Evolutionary conservation across 2,329 filamentous ascomycete species (phyloP).

Genomic region (Sphaerulina populicola): DNA sequence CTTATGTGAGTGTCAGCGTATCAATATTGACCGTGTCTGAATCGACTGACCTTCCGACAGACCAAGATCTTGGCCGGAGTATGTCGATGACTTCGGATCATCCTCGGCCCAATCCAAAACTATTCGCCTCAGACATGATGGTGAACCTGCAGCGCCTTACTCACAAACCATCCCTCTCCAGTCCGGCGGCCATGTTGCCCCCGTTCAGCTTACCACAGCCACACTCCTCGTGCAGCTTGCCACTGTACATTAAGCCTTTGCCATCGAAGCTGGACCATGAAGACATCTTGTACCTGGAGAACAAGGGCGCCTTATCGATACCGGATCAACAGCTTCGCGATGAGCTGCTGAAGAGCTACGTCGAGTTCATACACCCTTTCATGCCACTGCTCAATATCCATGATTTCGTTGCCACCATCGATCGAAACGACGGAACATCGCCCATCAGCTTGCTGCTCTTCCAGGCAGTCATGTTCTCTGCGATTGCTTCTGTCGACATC

Average conservation of each 20-base stretch:
- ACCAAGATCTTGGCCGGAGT: constrained; percentile 27
- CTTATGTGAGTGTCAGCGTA: constrained; percentile 46
- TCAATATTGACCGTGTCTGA: neutral
- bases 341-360: constrained; percentile 70
- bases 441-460: constrained; percentile 79
- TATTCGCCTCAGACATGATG: constrained; percentile 27
- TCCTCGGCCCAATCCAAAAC: constrained; percentile 16
- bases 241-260: constrained; percentile 69
- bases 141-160: constrained; percentile 27
- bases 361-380: constrained; percentile 86
- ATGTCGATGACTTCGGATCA: constrained; percentile 17
- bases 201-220: constrained; percentile 22
- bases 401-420: constrained; percentile 53
- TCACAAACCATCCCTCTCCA: constrained; percentile 23
- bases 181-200: constrained; percentile 21
- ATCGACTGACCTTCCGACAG: constrained; percentile 15
- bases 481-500: constrained; percentile 79
- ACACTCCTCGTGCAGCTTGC: constrained; percentile 39
- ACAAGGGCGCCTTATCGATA: constrained; percentile 75
- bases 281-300: constrained; percentile 72
- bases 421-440: constrained; percentile 57
- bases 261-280: constrained; percentile 68
- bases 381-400: constrained; percentile 75
- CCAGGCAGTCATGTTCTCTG: constrained; percentile 91
- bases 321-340: constrained; percentile 64